Evolutionary conservation across 805 yeast genomes (phyloP).

Genomic region (Candida golubevii): DNA sequence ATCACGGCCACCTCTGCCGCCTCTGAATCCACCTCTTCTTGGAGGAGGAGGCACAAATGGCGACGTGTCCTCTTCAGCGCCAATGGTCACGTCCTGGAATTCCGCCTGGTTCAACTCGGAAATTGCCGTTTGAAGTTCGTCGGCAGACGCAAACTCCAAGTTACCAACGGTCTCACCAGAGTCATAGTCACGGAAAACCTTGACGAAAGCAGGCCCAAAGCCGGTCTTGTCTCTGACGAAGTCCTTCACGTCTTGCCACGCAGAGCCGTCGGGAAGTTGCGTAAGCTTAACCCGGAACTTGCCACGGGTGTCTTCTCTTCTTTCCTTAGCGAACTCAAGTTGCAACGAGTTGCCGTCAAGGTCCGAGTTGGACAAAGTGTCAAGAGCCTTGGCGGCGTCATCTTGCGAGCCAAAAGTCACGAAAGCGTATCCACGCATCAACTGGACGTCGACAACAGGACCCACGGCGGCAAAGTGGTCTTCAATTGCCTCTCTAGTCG

Average conservation of each 20-base stretch:
- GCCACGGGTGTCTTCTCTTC: constrained; percentile 60
- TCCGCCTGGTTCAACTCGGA: constrained; percentile 67
- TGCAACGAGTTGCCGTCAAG: constrained; percentile 49
- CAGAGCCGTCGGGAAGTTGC: constrained; percentile 68
- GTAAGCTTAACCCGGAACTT: constrained; percentile 67
- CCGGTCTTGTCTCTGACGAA: constrained; percentile 73
- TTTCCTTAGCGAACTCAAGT: constrained; percentile 53
- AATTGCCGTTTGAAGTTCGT: constrained; percentile 71
- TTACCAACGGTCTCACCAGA: constrained; percentile 45
- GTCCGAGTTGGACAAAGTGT: constrained; percentile 41
- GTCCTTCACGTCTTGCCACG: constrained; percentile 91
- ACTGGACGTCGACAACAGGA: constrained; percentile 60
- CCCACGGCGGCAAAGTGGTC: constrained; percentile 67
- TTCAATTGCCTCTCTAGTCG: constrained; percentile 53
- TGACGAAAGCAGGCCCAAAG: constrained; percentile 57
- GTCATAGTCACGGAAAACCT: constrained; percentile 47
- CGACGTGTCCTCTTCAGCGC: constrained; percentile 74
- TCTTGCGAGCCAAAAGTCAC: constrained; percentile 74
- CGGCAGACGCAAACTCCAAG: constrained; percentile 59
- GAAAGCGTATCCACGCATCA: constrained; percentile 83
- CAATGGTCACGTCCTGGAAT: constrained; percentile 62
- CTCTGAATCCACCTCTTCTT: constrained; percentile 46
- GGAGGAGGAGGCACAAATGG: constrained; percentile 50
- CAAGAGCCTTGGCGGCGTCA: constrained; percentile 47
- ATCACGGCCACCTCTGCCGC: constrained; percentile 36